phyloP scores from a whole-genome alignment of 2,329 filamentous ascomycete species.

The Fusarium luffae region DNA sequence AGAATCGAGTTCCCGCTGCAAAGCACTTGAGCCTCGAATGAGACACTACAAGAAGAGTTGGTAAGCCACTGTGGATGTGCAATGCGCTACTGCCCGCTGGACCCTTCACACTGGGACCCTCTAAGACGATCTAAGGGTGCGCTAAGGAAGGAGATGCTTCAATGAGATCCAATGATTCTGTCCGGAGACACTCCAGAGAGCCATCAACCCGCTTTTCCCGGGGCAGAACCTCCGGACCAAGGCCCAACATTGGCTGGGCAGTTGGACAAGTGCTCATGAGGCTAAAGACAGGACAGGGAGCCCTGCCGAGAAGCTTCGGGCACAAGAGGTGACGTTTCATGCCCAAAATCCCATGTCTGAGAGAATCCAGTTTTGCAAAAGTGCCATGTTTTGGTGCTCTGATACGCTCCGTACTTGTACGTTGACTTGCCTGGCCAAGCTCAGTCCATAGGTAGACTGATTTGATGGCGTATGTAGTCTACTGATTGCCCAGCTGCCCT shows the following conservation, averaged over 20 bases:
- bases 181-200: constrained; percentile 4
- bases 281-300: no score
- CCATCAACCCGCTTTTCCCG: constrained; percentile 5
- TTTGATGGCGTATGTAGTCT: not conserved
- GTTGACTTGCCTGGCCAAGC: not conserved
- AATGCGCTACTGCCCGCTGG: constrained; percentile 28
- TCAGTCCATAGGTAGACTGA: not conserved
- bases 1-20: constrained; percentile 10
- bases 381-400: constrained; percentile 33
- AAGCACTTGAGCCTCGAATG: constrained; percentile 8
- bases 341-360: constrained; percentile 33
- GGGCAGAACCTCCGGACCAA: constrained; percentile 27
- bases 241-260: not conserved
- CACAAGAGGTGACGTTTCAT: constrained; percentile 24
- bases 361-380: constrained; percentile 36
- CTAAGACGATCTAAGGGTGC: constrained; percentile 7
- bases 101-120: constrained; percentile 30
- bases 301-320: no score
- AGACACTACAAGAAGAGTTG: constrained; percentile 16
- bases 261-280: constrained; percentile 1
- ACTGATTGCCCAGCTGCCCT: constrained; percentile 10
- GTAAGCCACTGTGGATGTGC: constrained; percentile 23
- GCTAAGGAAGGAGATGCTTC: constrained; percentile 6
- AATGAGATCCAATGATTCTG: not conserved
- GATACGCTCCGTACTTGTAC: not conserved